phyloP scores from a whole-genome alignment of 1,284 basidiomycete species.

The Leccinum huronense region DNA sequence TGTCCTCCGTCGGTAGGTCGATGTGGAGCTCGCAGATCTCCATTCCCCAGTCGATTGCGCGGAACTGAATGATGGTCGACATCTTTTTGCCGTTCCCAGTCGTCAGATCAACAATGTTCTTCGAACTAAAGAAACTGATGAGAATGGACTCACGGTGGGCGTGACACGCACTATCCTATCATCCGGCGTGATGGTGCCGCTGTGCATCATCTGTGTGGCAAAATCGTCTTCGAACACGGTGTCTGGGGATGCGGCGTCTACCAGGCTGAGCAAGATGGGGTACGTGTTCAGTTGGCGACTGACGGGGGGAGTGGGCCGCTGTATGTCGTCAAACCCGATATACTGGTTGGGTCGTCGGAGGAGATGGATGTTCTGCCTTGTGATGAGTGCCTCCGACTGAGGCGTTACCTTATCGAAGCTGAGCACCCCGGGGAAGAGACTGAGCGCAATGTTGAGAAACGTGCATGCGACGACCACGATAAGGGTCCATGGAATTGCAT shows the following conservation, averaged over 20 bases:
- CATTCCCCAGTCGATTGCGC: slow-evolving; percentile 23
- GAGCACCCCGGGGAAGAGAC: slow-evolving; percentile 13
- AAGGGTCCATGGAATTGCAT: slow-evolving; percentile 15
- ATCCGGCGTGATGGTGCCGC: slow-evolving; percentile 19
- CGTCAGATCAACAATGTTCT: not conserved
- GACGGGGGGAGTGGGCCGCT: slow-evolving; percentile 10
- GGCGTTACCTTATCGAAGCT: not conserved
- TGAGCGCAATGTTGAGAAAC: slow-evolving; percentile 17
- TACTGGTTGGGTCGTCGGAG: slow-evolving; percentile 19
- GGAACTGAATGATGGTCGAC: slow-evolving; percentile 20
- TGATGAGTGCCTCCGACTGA: slow-evolving; percentile 3
- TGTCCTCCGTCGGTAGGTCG: slow-evolving; percentile 11
- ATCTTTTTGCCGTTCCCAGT: slow-evolving; percentile 4
- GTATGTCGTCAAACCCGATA: slow-evolving; percentile 20
- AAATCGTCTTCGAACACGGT: slow-evolving; percentile 19
- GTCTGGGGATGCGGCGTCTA: slow-evolving; percentile 16
- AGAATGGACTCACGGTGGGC: slow-evolving; percentile 14
- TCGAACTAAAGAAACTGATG: not conserved
- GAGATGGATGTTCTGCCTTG: slow-evolving; percentile 19
- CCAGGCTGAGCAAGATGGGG: slow-evolving; percentile 17
- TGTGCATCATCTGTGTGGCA: slow-evolving; percentile 15
- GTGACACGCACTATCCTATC: slow-evolving; percentile 17
- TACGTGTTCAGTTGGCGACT: slow-evolving; percentile 14
- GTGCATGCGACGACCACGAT: slow-evolving; percentile 16
- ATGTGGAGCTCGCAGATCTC: slow-evolving; percentile 20